Percentiles rank a stretch among this genome's conserved stretches.
These are phyloP conservation scores for Chrysanthemum makinoi DNA, from an alignment of 129 eudicot genomes.

Conservation along the genomic window DNA sequence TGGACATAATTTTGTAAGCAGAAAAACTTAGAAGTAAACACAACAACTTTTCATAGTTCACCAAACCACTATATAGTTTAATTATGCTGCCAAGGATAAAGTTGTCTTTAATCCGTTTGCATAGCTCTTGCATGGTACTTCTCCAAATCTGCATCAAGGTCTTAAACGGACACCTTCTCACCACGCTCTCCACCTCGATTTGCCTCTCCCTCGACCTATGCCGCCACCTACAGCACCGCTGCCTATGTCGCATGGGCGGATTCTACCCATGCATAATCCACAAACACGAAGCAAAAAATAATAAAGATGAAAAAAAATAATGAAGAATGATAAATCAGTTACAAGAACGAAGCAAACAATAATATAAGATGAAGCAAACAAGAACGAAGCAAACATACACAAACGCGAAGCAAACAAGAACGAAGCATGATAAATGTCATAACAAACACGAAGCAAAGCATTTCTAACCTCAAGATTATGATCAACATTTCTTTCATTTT, in stretches of 20 bases:
- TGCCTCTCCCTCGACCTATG: slow-evolving; percentile 38
- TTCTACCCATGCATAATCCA: no score
- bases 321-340: no score
- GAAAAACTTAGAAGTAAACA: slow-evolving; percentile 22
- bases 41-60: slow-evolving; percentile 16
- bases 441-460: no score
- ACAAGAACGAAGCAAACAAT: no score
- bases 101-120: slow-evolving; percentile 36
- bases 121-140: slow-evolving; percentile 48
- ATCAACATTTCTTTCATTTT: no score
- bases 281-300: no score
- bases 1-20: slow-evolving; percentile 21
- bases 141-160: slow-evolving; percentile 65
- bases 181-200: slow-evolving; percentile 26
- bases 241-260: background rate
- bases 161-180: slow-evolving; percentile 46
- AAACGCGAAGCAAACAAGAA: no score
- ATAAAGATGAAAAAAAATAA: no score
- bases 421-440: no score
- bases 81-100: background rate
- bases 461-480: no score
- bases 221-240: slow-evolving; percentile 19
- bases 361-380: no score
- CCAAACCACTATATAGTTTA: background rate
- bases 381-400: no score